Conservation (phyloP, 140 eudicot genomes). For the Stevia rebaudiana region DNA sequence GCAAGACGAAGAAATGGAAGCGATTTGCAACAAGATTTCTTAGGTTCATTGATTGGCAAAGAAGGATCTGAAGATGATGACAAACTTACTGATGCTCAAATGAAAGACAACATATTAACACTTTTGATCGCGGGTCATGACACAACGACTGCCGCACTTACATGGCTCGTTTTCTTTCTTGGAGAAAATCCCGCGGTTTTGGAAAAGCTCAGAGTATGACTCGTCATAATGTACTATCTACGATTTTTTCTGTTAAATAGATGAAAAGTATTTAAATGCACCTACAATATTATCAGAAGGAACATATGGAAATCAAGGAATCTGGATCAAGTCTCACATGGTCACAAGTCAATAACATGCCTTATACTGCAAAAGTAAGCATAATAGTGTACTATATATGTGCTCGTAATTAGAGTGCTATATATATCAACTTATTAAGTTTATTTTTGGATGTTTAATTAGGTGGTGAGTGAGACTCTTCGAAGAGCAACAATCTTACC, state of each 20-base stretch:
- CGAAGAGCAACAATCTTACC: constrained; percentile 71
- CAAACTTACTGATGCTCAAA: constrained; percentile 61
- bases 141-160: constrained; percentile 80
- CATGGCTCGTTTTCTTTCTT: constrained; percentile 69
- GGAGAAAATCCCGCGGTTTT: constrained; percentile 62
- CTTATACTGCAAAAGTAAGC: constrained; percentile 62
- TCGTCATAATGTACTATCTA: background rate
- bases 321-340: constrained; percentile 65
- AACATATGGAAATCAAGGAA: constrained; percentile 51
- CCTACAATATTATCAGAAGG: constrained; percentile 35
- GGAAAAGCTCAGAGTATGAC: constrained; percentile 44
- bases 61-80: constrained; percentile 49
- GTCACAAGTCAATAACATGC: constrained; percentile 77
- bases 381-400: background rate
- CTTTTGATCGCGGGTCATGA: constrained; percentile 81
- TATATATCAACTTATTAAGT: background rate
- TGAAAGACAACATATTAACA: constrained; percentile 78
- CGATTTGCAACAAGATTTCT: constrained; percentile 53
- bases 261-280: background rate
- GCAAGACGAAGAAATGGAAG: constrained; percentile 53
- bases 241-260: background rate
- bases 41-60: constrained; percentile 50
- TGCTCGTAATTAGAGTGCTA: background rate
- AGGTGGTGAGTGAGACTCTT: constrained; percentile 78
- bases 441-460: background rate